Conservation (phyloP, 306 rosid genomes). For the Quercus parvula region DNA sequence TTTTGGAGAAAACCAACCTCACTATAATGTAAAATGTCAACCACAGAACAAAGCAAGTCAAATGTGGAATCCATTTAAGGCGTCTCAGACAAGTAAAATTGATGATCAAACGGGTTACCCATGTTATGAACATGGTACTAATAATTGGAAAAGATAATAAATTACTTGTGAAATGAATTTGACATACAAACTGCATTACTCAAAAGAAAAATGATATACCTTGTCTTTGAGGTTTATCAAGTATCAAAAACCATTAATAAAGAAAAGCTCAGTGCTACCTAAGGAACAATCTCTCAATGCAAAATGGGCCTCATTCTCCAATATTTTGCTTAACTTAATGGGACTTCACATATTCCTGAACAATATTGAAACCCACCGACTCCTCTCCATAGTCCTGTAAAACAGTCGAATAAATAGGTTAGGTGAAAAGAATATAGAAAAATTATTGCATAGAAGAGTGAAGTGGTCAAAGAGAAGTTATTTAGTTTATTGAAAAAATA, state of each 20-base stretch:
- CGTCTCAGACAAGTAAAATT: too few relatives aligned
- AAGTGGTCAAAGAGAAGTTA: too few relatives aligned
- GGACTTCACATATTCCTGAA: slow-evolving; percentile 49
- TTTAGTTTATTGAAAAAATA: too few relatives aligned
- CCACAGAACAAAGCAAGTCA: too few relatives aligned
- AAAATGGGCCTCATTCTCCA: background rate
- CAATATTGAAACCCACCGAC: slow-evolving; percentile 42
- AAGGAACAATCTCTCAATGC: background rate
- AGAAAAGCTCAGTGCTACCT: background rate
- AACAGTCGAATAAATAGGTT: background rate
- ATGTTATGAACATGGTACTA: background rate
- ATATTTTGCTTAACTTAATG: slow-evolving; percentile 12
- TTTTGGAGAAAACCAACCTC: too few relatives aligned
- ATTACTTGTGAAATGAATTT: background rate
- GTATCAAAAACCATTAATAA: background rate
- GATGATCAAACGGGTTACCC: too few relatives aligned
- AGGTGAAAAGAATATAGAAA: background rate
- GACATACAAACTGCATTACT: background rate
- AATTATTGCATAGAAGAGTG: background rate
- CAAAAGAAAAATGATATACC: background rate
- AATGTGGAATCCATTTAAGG: too few relatives aligned
- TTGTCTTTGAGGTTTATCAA: background rate
- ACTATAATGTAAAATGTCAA: too few relatives aligned
- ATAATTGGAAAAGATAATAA: background rate
- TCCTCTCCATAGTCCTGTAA: slow-evolving; percentile 48